These are phyloP conservation scores for Pseudonectria buxi DNA, from an alignment of 2,329 filamentous ascomycete genomes.

Conservation along the genomic window DNA sequence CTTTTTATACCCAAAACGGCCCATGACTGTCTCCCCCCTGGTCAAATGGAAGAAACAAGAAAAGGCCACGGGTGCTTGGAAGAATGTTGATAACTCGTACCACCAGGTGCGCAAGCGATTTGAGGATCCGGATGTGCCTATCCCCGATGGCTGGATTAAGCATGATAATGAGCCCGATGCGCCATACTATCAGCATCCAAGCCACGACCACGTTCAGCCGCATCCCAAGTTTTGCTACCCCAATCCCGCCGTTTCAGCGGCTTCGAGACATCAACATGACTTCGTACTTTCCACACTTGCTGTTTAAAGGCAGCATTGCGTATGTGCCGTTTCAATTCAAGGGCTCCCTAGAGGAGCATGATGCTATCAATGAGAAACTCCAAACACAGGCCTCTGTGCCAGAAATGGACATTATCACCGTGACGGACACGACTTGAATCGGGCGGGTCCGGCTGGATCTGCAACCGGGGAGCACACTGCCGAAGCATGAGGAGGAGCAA, in stretches of 20 bases:
- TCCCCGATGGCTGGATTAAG: conserved; percentile 5
- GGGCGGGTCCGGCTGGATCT: conserved; percentile 4
- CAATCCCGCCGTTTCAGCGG: conserved; percentile 1
- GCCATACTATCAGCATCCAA: conserved; percentile 4
- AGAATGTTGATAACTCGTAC: conserved; percentile 5
- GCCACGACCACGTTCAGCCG: conserved; percentile 1
- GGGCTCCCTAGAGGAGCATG: neutral
- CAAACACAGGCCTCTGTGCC: neutral
- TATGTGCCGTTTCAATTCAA: conserved; percentile 1
- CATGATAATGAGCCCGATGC: neutral
- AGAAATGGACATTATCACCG: conserved; percentile 3
- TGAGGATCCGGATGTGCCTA: neutral
- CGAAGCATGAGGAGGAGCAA: neutral
- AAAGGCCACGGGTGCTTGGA: conserved; percentile 2
- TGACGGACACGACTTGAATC: neutral
- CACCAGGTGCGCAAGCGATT: conserved; percentile 4
- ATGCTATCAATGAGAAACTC: conserved; percentile 1
- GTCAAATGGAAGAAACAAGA: conserved; percentile 4
- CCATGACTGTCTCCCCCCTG: neutral
- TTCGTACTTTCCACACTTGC: conserved; percentile 1
- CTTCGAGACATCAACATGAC: neutral
- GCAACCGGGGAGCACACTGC: conserved; percentile 1
- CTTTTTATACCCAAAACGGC: conserved; percentile 1
- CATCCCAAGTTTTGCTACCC: conserved; percentile 2
- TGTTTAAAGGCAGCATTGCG: conserved; percentile 3